Conservation (phyloP, 1,284 basidiomycete genomes). For the Melanopsichium pennsylvanicum region DNA sequence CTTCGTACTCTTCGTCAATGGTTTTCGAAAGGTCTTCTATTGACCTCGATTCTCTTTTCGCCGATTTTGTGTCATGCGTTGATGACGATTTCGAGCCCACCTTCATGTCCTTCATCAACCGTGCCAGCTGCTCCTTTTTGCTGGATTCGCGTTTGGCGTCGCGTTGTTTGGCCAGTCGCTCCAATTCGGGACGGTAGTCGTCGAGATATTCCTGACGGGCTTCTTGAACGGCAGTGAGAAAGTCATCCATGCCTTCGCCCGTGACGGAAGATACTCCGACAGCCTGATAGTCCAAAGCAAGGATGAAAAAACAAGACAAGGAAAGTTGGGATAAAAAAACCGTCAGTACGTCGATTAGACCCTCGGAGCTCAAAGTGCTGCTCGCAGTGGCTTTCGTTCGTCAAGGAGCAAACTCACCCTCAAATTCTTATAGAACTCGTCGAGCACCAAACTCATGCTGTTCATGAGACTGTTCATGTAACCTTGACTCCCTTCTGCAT, state of each 20-base stretch:
- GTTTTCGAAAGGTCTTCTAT: constrained; percentile 35
- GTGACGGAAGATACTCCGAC: constrained; percentile 96
- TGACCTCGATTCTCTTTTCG: constrained; percentile 12
- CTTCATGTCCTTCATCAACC: constrained; percentile 86
- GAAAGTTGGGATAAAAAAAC: too few relatives aligned
- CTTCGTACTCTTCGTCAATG: constrained; percentile 57
- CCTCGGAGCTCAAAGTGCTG: too few relatives aligned
- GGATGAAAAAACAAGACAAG: too few relatives aligned
- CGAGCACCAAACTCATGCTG: constrained; percentile 96
- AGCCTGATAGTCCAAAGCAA: too few relatives aligned
- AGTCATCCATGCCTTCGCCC: constrained; percentile 87
- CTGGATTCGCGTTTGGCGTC: constrained; percentile 75
- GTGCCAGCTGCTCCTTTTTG: constrained; percentile 75
- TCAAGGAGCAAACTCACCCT: constrained; percentile 73
- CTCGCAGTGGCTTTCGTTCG: too few relatives aligned
- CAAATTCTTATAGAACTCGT: constrained; percentile 97
- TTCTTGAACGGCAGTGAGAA: constrained; percentile 87
- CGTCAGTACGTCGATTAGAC: constrained; percentile 9
- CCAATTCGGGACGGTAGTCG: constrained; percentile 89
- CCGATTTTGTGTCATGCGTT: constrained; percentile 2
- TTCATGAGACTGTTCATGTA: constrained; percentile 99
- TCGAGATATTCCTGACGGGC: constrained; percentile 85
- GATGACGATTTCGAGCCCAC: constrained; percentile 30
- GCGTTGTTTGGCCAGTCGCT: constrained; percentile 72
- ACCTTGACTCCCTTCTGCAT: constrained; percentile 72